These are phyloP conservation scores for Linnemannia elongata DNA, from an alignment of 192 early-diverging fungal species.

Conservation along the genomic window DNA sequence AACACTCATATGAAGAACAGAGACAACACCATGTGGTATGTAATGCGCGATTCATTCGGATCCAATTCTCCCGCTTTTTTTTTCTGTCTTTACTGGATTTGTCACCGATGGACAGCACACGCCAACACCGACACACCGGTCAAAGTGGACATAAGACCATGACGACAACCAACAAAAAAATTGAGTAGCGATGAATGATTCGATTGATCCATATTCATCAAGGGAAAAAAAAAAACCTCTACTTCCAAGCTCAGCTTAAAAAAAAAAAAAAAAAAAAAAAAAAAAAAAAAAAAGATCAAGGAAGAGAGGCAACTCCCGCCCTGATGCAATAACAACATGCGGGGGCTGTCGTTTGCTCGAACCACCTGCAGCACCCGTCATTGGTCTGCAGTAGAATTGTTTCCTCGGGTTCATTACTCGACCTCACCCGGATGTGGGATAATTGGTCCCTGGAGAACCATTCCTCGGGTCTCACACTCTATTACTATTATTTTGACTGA, in stretches of 20 bases:
- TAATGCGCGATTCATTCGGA: background rate
- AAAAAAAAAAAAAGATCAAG: background rate
- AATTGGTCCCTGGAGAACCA: background rate
- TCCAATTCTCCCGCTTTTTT: background rate
- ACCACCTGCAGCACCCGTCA: background rate
- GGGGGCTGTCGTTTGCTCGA: too few species aligned
- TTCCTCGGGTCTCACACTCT: background rate
- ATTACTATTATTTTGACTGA: background rate
- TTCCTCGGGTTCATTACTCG: background rate
- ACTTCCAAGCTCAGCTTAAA: background rate
- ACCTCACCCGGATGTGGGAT: background rate
- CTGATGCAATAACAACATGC: background rate
- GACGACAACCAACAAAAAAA: background rate
- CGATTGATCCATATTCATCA: background rate
- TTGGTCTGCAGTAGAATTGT: background rate
- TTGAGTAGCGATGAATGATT: background rate
- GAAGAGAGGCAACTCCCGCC: background rate
- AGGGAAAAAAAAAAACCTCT: too few species aligned
- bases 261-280: background rate
- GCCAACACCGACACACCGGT: background rate
- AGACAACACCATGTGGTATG: background rate
- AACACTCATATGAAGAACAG: background rate
- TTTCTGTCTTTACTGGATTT: background rate
- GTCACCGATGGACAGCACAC: background rate
- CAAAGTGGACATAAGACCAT: background rate